These are phyloP conservation scores for Hypomontagnella monticulosa DNA, from an alignment of 495 filamentous ascomycete genomes.

Conservation along the genomic window DNA sequence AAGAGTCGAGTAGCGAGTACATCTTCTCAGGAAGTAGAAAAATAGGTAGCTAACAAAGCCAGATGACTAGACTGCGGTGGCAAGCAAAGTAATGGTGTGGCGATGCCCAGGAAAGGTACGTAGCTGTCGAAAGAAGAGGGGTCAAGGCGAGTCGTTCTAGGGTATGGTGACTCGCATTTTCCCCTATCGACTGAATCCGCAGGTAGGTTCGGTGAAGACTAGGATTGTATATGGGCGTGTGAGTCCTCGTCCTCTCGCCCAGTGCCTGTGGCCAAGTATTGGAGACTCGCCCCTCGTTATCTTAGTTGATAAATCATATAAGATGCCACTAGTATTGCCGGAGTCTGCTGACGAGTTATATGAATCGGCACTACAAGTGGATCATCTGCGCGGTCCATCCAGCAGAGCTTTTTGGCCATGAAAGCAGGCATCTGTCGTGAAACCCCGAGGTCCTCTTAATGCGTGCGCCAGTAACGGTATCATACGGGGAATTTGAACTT, in stretches of 20 bases:
- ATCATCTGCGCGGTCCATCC: slow-evolving; percentile 19
- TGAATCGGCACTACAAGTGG: slow-evolving; percentile 18
- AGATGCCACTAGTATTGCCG: not conserved
- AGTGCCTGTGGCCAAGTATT: not conserved
- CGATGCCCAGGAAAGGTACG: too few relatives aligned
- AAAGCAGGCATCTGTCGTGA: slow-evolving; percentile 18
- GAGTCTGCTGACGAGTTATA: slow-evolving; percentile 28
- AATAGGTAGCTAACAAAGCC: too few relatives aligned
- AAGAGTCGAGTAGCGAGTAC: too few relatives aligned
- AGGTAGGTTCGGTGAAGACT: slow-evolving; percentile 31
- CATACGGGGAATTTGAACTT: not conserved
- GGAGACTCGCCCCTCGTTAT: not conserved
- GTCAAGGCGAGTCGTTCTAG: too few relatives aligned
- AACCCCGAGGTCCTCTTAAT: slow-evolving; percentile 1
- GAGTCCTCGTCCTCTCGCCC: not conserved
- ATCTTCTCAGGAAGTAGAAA: too few relatives aligned
- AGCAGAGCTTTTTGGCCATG: not conserved
- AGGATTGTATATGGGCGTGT: slow-evolving; percentile 26
- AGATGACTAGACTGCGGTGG: too few relatives aligned
- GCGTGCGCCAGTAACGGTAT: slow-evolving; percentile 8
- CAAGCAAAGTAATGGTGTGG: too few relatives aligned
- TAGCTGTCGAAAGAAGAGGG: too few relatives aligned
- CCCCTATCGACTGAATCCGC: not conserved
- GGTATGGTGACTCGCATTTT: too few relatives aligned
- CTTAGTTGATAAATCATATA: slow-evolving; percentile 1